Evolutionary conservation across 306 rosid species (phyloP).

Genomic region (Quercus wislizeni): DNA sequence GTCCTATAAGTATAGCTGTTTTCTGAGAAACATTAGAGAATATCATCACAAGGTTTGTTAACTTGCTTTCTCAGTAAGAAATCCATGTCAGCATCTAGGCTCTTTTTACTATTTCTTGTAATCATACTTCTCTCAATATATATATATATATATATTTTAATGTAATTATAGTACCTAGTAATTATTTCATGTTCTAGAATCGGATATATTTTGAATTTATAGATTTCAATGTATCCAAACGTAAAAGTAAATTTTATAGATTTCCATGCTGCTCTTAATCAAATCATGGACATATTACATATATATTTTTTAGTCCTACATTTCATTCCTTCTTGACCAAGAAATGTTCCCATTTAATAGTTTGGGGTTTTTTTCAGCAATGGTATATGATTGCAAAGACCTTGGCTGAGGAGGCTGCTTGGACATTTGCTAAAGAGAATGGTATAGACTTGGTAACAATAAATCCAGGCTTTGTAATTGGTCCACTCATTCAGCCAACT

Average conservation of each 20-base stretch:
- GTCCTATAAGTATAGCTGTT: too few relatives aligned
- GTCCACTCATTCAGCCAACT: slow-evolving; percentile 34
- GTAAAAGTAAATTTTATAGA: background rate
- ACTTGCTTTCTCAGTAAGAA: background rate
- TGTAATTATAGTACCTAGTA: too few relatives aligned
- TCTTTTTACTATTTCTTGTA: too few relatives aligned
- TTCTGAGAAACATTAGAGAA: too few relatives aligned
- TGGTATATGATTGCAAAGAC: slow-evolving; percentile 28
- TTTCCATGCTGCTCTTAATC: background rate
- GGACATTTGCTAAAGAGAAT: slow-evolving; percentile 26
- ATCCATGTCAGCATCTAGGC: background rate
- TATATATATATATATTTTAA: background rate
- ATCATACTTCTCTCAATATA: too few relatives aligned
- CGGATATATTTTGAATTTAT: background rate
- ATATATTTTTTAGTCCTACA: too few relatives aligned
- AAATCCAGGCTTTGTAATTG: slow-evolving; percentile 22
- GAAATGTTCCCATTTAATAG: background rate
- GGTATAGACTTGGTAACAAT: slow-evolving; percentile 26
- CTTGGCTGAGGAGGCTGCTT: slow-evolving; percentile 40
- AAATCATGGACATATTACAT: background rate
- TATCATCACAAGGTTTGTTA: too few relatives aligned
- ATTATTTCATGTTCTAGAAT: background rate
- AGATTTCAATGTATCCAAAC: background rate
- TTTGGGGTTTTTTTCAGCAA: background rate
- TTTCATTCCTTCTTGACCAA: too few relatives aligned